These are phyloP conservation scores for rapeseed (Brassica napus) DNA, from an alignment of 345 rosid genomes.

Conservation along the genomic window Da-Ae NC_063434.1:8146001-8146500, in stretches of 20 bases:
- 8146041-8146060: constrained; percentile 36
- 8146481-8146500: not conserved
- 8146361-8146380: not conserved
- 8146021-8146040: constrained; percentile 4
- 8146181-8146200: not conserved
- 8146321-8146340: constrained; percentile 24
- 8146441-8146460: not conserved
- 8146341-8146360: constrained; percentile 31
- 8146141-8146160: constrained; percentile 17
- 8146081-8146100: constrained; percentile 22
- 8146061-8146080: constrained; percentile 15
- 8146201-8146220: constrained; percentile 2
- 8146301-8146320: constrained; percentile 34
- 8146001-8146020: constrained; percentile 25
- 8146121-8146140: constrained; percentile 28
- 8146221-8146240: constrained; percentile 24
- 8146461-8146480: not conserved
- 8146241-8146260: constrained; percentile 29
- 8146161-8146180: constrained; percentile 20
- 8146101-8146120: constrained; percentile 29
- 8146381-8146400: not conserved
- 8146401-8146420: not conserved
- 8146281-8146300: constrained; percentile 40
- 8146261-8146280: constrained; percentile 8
- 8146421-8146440: not conserved